Evolutionary conservation across 441 rosid genomes (phyloP), one percentile per base, ranked within the genome.

Genomic region (Erodium texanum): DNA sequence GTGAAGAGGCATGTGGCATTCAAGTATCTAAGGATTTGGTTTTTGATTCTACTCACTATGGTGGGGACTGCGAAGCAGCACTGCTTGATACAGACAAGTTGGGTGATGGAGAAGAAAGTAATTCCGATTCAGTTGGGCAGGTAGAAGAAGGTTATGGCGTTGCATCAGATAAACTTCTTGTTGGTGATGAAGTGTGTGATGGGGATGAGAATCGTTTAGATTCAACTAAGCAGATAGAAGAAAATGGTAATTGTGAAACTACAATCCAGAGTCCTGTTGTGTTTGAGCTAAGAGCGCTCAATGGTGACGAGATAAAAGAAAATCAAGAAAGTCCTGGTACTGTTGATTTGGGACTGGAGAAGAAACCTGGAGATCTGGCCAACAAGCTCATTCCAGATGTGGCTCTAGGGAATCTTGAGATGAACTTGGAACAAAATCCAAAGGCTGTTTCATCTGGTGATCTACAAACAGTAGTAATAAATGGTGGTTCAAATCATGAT

Each of bases 281-380:
- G 14, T 61, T 62, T 76, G 73, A 67, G 64, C 16, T 45, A 38
- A 29, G 20, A 20, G 7, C n/a, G 18, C 54, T 45, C 62, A 67
- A 41, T 59, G 73, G 19, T 41, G 77, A 61, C 69, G 78, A 20
- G 5, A n/a, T 16, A 24, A 16, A 23, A 68, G 54, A 58, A 6
- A 27, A 68, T 24, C 64, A 14, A 22, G 58, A 12, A 29, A 9
- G 45, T 59, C 18, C 16, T 58, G 12, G 29, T 48, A 3, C 54
- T 23, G 29, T 50, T 15, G 81, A 77, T 66, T 76, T 73, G 70
- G 70, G 70, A 69, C 76, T 3, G 59, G 59, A 70, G 74, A 67
- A 41, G 45, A 73, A 74, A 74, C 66, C 72, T 16, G 66, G 32
- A 2, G 76, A 68, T 59, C 38, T 62, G 65, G 69, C 70, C 66